Evolutionary conservation across 768 basidiomycete genomes (phyloP).

Genomic region (Tephrocybe sp.): DNA sequence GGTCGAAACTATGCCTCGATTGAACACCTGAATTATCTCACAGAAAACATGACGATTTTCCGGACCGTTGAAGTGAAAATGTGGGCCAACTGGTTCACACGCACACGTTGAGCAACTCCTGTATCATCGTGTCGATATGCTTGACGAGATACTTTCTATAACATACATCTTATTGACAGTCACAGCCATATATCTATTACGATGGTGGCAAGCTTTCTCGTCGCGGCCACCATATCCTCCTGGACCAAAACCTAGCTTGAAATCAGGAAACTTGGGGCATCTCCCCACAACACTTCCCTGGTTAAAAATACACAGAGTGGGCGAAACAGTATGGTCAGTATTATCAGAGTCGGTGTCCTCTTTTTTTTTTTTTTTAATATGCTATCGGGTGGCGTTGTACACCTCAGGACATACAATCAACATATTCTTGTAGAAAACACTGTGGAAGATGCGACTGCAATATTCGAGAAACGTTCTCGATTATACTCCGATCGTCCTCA

Average conservation of each 20-base stretch:
- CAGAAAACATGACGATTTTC: too few relatives aligned
- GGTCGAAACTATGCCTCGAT: too few relatives aligned
- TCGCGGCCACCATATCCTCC: neutral
- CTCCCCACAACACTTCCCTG: neutral
- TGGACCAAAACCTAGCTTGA: neutral
- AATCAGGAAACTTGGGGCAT: neutral
- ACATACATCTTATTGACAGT: too few relatives aligned
- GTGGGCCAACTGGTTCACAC: too few relatives aligned
- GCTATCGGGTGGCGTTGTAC: neutral
- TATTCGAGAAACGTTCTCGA: slow-evolving; percentile 24
- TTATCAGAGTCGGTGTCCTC: neutral
- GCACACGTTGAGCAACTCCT: too few relatives aligned
- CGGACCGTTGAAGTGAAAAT: too few relatives aligned
- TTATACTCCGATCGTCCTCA: slow-evolving; percentile 26
- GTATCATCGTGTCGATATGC: too few relatives aligned
- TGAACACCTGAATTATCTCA: too few relatives aligned
- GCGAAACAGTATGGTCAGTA: slow-evolving; percentile 1
- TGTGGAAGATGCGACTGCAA: slow-evolving; percentile 9
- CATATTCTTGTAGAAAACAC: neutral
- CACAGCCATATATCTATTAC: neutral
- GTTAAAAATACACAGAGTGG: neutral
- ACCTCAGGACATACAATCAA: neutral
- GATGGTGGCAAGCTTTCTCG: neutral
- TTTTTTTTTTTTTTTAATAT: too few relatives aligned
- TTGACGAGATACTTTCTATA: too few relatives aligned